Conservation (phyloP, 1,139 yeast genomes). For the Geotrichum klebahnii region DNA sequence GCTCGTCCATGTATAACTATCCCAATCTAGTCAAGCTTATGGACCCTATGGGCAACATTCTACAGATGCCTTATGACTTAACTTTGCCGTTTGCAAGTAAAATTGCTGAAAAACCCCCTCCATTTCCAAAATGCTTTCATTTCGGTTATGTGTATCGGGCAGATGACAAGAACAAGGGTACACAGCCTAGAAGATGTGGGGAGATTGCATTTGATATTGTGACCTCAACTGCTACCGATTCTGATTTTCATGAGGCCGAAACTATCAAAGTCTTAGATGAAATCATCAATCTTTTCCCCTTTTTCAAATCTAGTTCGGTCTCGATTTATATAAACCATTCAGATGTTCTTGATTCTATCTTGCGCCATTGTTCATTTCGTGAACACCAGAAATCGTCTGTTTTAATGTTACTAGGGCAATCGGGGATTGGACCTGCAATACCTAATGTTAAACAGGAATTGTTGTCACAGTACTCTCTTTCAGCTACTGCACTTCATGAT, state of each 20-base stretch:
- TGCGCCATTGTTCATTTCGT: conserved; percentile 74
- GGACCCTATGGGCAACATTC: conserved; percentile 79
- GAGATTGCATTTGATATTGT: conserved; percentile 86
- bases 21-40: conserved; percentile 69
- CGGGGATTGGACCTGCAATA: conserved; percentile 65
- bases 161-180: conserved; percentile 47
- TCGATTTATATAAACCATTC: conserved; percentile 69
- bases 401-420: conserved; percentile 65
- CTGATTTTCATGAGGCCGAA: conserved; percentile 74
- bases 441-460: conserved; percentile 63
- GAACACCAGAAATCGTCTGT: conserved; percentile 66
- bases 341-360: conserved; percentile 68
- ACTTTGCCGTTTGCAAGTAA: conserved; percentile 85
- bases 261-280: conserved; percentile 78
- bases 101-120: conserved; percentile 49
- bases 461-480: conserved; percentile 66
- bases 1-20: conserved; percentile 65
- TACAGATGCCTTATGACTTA: conserved; percentile 83
- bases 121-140: conserved; percentile 56
- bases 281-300: conserved; percentile 59
- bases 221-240: conserved; percentile 40
- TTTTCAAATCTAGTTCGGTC: conserved; percentile 54
- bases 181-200: conserved; percentile 61
- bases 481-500: conserved; percentile 78
- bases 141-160: conserved; percentile 77